A percentile compares a stretch with the other conserved stretches of the same genome.
Conservation (phyloP, 352 stramenopile genomes). For the Pythium dissimile region DNA sequence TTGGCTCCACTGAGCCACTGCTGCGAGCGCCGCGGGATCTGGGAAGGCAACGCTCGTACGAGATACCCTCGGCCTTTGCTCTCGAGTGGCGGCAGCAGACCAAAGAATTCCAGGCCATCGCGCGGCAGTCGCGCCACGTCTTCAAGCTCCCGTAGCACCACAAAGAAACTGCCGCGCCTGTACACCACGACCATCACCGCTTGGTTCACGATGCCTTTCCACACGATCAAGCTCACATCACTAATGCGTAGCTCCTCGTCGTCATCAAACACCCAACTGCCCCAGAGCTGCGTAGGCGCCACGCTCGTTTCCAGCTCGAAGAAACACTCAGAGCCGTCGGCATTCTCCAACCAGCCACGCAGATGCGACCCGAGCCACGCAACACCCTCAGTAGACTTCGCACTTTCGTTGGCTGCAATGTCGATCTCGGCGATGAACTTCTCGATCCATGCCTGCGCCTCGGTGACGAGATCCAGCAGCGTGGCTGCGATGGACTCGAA, state of each 20-base stretch:
- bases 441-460: conserved; percentile 51
- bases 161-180: conserved; percentile 42
- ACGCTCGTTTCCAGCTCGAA: conserved; percentile 53
- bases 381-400: neutral
- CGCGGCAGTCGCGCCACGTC: conserved; percentile 22
- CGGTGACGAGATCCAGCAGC: conserved; percentile 40
- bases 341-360: conserved; percentile 46
- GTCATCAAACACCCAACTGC: conserved; percentile 11
- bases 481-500: conserved; percentile 31
- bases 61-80: conserved; percentile 57
- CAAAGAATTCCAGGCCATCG: conserved; percentile 46
- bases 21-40: conserved; percentile 7
- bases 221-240: conserved; percentile 43
- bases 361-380: conserved; percentile 40
- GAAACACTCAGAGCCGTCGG: conserved; percentile 49
- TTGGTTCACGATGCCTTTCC: conserved; percentile 59
- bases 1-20: conserved; percentile 49
- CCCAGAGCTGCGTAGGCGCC: conserved; percentile 7
- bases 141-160: conserved; percentile 34
- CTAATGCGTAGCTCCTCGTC: conserved; percentile 9
- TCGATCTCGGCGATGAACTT: conserved; percentile 48
- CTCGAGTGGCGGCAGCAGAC: conserved; percentile 31
- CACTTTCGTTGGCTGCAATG: conserved; percentile 23
- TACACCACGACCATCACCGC: conserved; percentile 54
- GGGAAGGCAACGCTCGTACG: conserved; percentile 33